Conservation (phyloP, 805 yeast genomes). For the Ogataea pignaliae region DNA sequence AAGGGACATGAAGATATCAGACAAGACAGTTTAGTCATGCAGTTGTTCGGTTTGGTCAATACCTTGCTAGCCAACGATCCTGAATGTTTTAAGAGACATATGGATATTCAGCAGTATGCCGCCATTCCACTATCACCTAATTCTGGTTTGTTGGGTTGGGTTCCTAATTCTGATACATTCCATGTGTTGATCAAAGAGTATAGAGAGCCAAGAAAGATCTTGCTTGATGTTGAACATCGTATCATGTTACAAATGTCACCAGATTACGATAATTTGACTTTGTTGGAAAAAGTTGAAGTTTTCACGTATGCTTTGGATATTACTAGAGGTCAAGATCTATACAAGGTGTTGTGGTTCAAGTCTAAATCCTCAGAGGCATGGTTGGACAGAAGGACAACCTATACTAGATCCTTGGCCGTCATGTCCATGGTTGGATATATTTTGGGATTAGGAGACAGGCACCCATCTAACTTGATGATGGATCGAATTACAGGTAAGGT, state of each 20-base stretch:
- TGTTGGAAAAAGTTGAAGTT: slow-evolving; percentile 91
- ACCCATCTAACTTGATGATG: slow-evolving; percentile 94
- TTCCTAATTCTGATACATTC: slow-evolving; percentile 94
- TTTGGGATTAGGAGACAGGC: slow-evolving; percentile 94
- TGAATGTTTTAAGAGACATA: slow-evolving; percentile 92
- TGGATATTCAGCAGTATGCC: slow-evolving; percentile 86
- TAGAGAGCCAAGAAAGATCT: slow-evolving; percentile 84
- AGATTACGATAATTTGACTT: slow-evolving; percentile 83
- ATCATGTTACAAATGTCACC: slow-evolving; percentile 98
- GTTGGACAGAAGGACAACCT: slow-evolving; percentile 95
- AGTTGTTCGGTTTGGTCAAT: slow-evolving; percentile 90
- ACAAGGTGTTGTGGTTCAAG: slow-evolving; percentile 93
- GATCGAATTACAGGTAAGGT: slow-evolving; percentile 94
- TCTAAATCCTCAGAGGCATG: slow-evolving; percentile 95
- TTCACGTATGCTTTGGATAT: slow-evolving; percentile 94
- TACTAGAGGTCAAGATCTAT: slow-evolving; percentile 93
- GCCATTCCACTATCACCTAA: slow-evolving; percentile 96
- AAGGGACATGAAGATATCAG: slow-evolving; percentile 98
- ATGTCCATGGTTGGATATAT: slow-evolving; percentile 99
- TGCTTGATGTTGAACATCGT: slow-evolving; percentile 88
- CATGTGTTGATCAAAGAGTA: slow-evolving; percentile 89
- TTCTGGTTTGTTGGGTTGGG: slow-evolving; percentile 97
- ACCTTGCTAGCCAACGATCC: slow-evolving; percentile 85
- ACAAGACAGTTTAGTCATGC: slow-evolving; percentile 97
- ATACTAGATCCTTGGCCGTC: slow-evolving; percentile 92